Conservation (phyloP, 768 basidiomycete genomes). For the Leccinum boreale region DNA sequence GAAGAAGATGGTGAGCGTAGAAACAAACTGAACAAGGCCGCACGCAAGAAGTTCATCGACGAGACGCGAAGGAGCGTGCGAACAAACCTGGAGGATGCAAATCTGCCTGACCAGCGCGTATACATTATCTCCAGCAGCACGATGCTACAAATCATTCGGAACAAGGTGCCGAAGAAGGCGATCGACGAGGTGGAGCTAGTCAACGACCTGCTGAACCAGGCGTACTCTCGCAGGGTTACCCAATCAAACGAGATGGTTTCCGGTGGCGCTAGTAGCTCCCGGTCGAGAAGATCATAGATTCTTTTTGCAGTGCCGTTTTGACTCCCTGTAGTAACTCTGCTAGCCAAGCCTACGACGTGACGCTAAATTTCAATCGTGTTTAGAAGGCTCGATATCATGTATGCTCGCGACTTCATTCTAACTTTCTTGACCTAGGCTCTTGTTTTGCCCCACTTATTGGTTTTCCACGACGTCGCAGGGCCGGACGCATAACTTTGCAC, state of each 20-base stretch:
- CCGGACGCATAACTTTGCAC: constrained; percentile 33
- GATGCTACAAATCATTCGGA: constrained; percentile 10
- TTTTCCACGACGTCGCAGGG: constrained; percentile 23
- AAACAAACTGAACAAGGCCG: constrained; percentile 7
- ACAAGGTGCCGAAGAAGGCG: constrained; percentile 8
- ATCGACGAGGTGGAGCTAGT: constrained; percentile 14
- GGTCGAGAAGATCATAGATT: neutral
- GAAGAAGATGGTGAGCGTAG: constrained; percentile 12
- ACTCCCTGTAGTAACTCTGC: neutral
- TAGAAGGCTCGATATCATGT: neutral
- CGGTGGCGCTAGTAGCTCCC: neutral
- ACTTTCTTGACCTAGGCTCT: too few relatives aligned
- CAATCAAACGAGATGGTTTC: neutral
- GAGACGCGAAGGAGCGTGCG: constrained; percentile 19
- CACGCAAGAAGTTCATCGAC: constrained; percentile 21
- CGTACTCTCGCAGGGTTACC: neutral
- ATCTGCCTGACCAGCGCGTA: constrained; percentile 22
- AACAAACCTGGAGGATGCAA: constrained; percentile 15
- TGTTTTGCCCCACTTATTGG: neutral
- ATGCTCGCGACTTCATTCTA: neutral
- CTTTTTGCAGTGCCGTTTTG: neutral
- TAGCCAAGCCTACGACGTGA: neutral
- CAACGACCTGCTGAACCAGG: constrained; percentile 9
- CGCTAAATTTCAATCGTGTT: too few relatives aligned
- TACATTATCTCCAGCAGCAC: constrained; percentile 25